These are phyloP conservation scores for Breviolum minutum DNA, from an alignment of 73 alveolate species.

Conservation along the genomic window DNA sequence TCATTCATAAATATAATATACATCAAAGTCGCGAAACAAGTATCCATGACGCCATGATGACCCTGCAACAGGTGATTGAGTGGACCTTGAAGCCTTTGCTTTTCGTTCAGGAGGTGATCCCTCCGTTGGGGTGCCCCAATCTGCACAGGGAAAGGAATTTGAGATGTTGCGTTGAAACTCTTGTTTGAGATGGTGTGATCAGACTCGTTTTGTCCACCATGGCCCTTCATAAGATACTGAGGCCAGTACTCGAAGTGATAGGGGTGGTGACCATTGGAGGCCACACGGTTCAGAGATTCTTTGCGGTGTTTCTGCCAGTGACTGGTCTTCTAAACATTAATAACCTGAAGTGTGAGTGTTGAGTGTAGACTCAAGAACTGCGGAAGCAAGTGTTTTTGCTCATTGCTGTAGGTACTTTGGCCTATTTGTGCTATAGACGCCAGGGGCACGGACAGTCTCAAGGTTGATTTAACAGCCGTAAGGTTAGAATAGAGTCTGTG, in stretches of 20 bases:
- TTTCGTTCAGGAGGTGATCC: conserved; percentile 40
- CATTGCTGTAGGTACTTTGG: conserved; percentile 4
- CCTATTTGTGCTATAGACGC: conserved; percentile 28
- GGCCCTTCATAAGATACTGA: neutral
- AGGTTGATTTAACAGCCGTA: neutral
- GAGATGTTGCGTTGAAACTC: neutral
- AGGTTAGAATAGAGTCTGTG: neutral
- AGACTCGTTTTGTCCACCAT: neutral
- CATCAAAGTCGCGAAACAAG: too few species aligned
- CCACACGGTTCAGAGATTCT: neutral
- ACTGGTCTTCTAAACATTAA: too few species aligned
- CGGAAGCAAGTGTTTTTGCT: too few species aligned
- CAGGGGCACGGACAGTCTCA: neutral
- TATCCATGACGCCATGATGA: too few species aligned
- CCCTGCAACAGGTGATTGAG: conserved; percentile 23
- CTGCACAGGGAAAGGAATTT: neutral
- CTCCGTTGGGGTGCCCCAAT: conserved; percentile 37
- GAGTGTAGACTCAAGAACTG: too few species aligned
- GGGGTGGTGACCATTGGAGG: conserved; percentile 27
- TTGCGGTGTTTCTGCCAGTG: neutral
- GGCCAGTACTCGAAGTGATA: conserved; percentile 34
- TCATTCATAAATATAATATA: too few species aligned
- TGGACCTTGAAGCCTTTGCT: conserved; percentile 68
- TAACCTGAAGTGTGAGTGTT: neutral
- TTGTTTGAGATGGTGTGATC: too few species aligned